Evolutionary conservation across 2,329 filamentous ascomycete species (phyloP).

Genomic region (Clonostachys byssicola): DNA sequence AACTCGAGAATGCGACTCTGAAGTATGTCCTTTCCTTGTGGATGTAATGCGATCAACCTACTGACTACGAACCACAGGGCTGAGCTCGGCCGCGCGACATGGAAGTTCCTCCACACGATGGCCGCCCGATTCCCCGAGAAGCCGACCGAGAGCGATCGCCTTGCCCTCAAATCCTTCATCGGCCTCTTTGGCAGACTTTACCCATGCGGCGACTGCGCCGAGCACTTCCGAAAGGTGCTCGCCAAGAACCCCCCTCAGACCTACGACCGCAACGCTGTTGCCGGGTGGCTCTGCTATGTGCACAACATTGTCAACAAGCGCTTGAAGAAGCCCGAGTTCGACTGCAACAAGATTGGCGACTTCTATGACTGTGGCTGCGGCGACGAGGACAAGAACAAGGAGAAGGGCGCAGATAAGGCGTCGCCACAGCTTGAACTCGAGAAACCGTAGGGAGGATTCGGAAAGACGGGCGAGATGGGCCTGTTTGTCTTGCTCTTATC

Average conservation of each 20-base stretch:
- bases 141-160: conserved; percentile 57
- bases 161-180: conserved; percentile 61
- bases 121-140: conserved; percentile 66
- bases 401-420: conserved; percentile 16
- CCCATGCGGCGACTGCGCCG: conserved; percentile 66
- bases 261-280: conserved; percentile 57
- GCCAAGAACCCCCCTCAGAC: conserved; percentile 62
- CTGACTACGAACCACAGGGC: conserved; percentile 31
- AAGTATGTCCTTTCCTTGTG: conserved; percentile 46
- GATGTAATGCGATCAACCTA: not conserved
- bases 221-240: conserved; percentile 61
- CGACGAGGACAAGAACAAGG: conserved; percentile 51
- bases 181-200: conserved; percentile 65
- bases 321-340: conserved; percentile 56
- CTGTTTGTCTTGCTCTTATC: too few species aligned
- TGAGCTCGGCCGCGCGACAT: conserved; percentile 64
- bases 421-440: conserved; percentile 4
- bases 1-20: conserved; percentile 76
- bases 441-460: too few species aligned
- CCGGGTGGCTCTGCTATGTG: conserved; percentile 64
- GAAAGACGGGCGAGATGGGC: too few species aligned
- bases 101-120: conserved; percentile 70
- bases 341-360: conserved; percentile 65
- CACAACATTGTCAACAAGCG: conserved; percentile 66
- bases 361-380: conserved; percentile 71